These are phyloP conservation scores for Malassezia yamatoensis DNA, from an alignment of 1,284 basidiomycete genomes.

Conservation along the genomic window DNA sequence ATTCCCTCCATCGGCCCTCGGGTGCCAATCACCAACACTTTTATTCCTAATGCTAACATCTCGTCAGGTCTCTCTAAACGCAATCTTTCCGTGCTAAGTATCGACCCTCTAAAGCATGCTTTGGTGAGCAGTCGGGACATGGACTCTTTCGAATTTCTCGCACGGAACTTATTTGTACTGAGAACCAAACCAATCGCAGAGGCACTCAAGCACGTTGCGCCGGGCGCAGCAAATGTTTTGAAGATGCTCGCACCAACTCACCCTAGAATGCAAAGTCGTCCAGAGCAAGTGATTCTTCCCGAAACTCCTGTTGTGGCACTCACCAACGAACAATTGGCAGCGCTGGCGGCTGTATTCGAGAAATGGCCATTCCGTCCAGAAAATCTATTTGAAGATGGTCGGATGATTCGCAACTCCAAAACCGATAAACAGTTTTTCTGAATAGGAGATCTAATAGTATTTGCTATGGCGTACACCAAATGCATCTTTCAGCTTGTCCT, in stretches of 20 bases:
- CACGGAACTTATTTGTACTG: constrained; percentile 38
- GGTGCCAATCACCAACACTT: constrained; percentile 18
- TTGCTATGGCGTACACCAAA: constrained; percentile 17
- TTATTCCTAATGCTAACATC: constrained; percentile 32
- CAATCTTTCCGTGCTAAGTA: constrained; percentile 26
- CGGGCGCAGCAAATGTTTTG: constrained; percentile 37
- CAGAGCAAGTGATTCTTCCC: constrained; percentile 25
- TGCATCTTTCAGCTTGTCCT: constrained; percentile 14
- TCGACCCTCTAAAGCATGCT: constrained; percentile 30
- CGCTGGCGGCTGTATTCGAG: constrained; percentile 37
- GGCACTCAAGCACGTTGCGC: constrained; percentile 35
- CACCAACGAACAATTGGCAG: constrained; percentile 37
- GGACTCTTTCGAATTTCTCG: constrained; percentile 39
- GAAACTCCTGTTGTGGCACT: constrained; percentile 26
- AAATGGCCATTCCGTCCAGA: constrained; percentile 43
- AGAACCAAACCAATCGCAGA: constrained; percentile 23
- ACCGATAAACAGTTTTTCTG: constrained; percentile 13
- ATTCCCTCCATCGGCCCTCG: constrained; percentile 30
- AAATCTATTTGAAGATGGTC: constrained; percentile 29
- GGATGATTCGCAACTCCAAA: constrained; percentile 21
- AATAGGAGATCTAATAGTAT: constrained; percentile 11
- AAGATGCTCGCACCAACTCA: constrained; percentile 25
- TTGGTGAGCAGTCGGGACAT: constrained; percentile 25
- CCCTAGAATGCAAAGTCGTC: constrained; percentile 14
- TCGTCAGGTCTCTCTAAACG: constrained; percentile 24